Evolutionary conservation across 192 early-diverging fungal species (phyloP).

Genomic region (Funneliformis mosseae): DNA sequence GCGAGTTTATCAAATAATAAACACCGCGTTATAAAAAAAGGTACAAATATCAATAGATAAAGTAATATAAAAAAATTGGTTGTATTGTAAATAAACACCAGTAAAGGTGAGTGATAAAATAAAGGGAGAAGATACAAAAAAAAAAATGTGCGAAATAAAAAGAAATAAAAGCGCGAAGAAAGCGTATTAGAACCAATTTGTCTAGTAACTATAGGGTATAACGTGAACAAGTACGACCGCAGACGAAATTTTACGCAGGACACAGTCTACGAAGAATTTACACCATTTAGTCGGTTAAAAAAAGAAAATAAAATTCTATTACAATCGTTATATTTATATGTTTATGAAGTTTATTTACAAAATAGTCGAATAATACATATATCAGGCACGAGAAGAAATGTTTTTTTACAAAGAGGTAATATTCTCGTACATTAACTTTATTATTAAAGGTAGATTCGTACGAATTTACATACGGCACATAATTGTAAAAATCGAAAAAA

Average conservation of each 20-base stretch:
- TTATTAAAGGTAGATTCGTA: not conserved
- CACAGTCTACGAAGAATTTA: slow-evolving; percentile 7
- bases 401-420: too few species aligned
- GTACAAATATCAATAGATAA: not conserved
- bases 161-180: not conserved
- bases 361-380: not conserved
- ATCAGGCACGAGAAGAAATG: not conserved
- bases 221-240: not conserved
- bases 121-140: not conserved
- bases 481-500: not conserved
- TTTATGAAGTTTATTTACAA: not conserved
- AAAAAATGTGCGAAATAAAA: not conserved
- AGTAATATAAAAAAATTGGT: not conserved
- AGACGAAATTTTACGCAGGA: slow-evolving; percentile 6
- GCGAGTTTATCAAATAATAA: too few species aligned
- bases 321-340: not conserved
- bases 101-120: too few species aligned
- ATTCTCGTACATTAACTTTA: not conserved
- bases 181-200: not conserved
- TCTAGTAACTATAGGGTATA: not conserved
- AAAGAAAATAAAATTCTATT: not conserved
- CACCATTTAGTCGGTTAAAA: not conserved
- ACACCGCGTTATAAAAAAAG: not conserved
- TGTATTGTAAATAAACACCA: too few species aligned
- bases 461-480: slow-evolving; percentile 8